phyloP scores from a whole-genome alignment of 352 stramenopile genomes.

The Pythium sp. region DNA sequence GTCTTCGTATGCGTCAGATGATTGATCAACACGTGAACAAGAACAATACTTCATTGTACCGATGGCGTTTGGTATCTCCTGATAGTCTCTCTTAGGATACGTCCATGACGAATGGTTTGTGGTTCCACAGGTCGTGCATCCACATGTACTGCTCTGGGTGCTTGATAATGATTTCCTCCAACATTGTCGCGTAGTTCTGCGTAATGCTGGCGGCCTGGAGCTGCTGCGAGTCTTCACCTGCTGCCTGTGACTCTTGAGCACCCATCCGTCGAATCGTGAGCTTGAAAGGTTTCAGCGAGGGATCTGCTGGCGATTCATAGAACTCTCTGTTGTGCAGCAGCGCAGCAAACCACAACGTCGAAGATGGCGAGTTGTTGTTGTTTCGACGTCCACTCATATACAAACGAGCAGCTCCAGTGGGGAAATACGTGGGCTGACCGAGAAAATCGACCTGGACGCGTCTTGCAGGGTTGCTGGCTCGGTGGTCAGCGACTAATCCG shows the following conservation, averaged over 20 bases:
- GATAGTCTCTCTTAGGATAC: background rate
- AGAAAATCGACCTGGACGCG: conserved; percentile 39
- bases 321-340: conserved; percentile 40
- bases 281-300: conserved; percentile 36
- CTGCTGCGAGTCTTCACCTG: conserved; percentile 3
- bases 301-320: conserved; percentile 11
- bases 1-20: background rate
- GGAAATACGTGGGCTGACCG: conserved; percentile 32
- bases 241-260: background rate
- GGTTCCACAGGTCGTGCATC: conserved; percentile 52
- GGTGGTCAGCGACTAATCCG: conserved; percentile 50
- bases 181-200: conserved; percentile 34
- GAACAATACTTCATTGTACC: background rate
- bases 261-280: conserved; percentile 35
- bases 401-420: conserved; percentile 41
- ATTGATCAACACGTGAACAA: background rate
- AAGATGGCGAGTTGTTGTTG: background rate
- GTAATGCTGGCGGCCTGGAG: conserved; percentile 21
- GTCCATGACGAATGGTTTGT: conserved; percentile 7
- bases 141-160: conserved; percentile 52
- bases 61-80: background rate
- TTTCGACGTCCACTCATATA: conserved; percentile 19
- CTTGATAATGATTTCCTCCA: conserved; percentile 32
- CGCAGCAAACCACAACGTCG: conserved; percentile 43
- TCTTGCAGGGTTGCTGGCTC: conserved; percentile 22